Evolutionary conservation across 441 rosid genomes (phyloP).

Genomic region (Euphorbia corollata): DNA sequence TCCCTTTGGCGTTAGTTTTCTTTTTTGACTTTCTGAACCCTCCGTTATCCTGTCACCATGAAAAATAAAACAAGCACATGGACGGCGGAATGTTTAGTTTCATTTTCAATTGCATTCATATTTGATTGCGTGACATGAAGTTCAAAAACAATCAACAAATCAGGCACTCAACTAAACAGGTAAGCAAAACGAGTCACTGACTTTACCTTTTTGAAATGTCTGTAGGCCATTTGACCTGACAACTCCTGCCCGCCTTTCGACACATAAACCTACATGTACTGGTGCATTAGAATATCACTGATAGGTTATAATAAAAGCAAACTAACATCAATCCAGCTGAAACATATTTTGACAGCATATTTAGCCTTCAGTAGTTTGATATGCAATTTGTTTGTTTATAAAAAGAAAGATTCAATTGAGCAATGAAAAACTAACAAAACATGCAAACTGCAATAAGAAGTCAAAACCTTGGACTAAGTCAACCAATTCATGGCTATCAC

Average conservation of each 20-base stretch:
- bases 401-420: not conserved
- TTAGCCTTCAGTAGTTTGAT: not conserved
- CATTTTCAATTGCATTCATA: not conserved
- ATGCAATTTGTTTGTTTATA: not conserved
- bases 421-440: not conserved
- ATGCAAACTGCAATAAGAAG: not conserved
- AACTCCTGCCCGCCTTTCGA: constrained; percentile 66
- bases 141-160: not conserved
- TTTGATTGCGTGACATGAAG: not conserved
- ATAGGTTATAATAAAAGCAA: not conserved
- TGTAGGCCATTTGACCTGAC: constrained; percentile 66
- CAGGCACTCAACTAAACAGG: not conserved
- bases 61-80: not conserved
- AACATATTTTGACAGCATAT: not conserved
- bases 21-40: constrained; percentile 47
- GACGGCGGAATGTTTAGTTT: not conserved
- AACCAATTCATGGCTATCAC: not conserved
- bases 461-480: not conserved
- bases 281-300: not conserved
- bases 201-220: constrained; percentile 62
- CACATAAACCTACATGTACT: constrained; percentile 53
- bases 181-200: not conserved
- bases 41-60: constrained; percentile 54
- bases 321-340: not conserved
- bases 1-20: constrained; percentile 45